A percentile compares a stretch with the other conserved stretches of the same genome.
Conservation (phyloP, 352 stramenopile species). For the Phytophthora colocasiae region DNA sequence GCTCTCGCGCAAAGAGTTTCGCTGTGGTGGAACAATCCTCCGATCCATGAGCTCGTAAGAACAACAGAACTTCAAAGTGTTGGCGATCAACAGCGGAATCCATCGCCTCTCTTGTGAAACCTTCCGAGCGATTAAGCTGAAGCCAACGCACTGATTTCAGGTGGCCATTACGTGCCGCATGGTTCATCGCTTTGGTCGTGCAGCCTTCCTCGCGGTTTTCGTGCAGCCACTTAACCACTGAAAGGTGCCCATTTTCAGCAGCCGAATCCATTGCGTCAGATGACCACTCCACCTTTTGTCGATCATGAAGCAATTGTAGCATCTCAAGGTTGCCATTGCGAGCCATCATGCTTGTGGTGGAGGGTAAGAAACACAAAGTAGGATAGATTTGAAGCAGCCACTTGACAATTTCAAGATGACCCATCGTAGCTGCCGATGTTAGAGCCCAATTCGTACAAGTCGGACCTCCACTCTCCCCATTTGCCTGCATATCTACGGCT, state of each 20-base stretch:
- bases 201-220: constrained; percentile 2
- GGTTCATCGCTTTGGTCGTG: constrained; percentile 7
- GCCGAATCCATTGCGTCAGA: constrained; percentile 13
- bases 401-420: constrained; percentile 15
- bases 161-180: constrained; percentile 2
- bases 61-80: constrained; percentile 22
- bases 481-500: constrained; percentile 4
- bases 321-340: constrained; percentile 16
- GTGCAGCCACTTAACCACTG: constrained; percentile 26
- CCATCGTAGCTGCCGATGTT: constrained; percentile 1
- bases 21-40: background rate
- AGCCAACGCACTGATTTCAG: constrained; percentile 2
- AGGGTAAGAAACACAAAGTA: background rate
- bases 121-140: constrained; percentile 9
- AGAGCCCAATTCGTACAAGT: constrained; percentile 14
- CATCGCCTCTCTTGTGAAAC: constrained; percentile 15
- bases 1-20: constrained; percentile 3
- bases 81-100: constrained; percentile 3
- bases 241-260: constrained; percentile 23
- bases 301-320: constrained; percentile 12
- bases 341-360: constrained; percentile 5
- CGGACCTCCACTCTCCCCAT: constrained; percentile 6
- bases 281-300: background rate
- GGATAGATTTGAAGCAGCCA: constrained; percentile 16
- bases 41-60: constrained; percentile 1